Evolutionary conservation across 2,329 filamentous ascomycete species (phyloP).

Genomic region (Paraphoma chrysanthemicola): DNA sequence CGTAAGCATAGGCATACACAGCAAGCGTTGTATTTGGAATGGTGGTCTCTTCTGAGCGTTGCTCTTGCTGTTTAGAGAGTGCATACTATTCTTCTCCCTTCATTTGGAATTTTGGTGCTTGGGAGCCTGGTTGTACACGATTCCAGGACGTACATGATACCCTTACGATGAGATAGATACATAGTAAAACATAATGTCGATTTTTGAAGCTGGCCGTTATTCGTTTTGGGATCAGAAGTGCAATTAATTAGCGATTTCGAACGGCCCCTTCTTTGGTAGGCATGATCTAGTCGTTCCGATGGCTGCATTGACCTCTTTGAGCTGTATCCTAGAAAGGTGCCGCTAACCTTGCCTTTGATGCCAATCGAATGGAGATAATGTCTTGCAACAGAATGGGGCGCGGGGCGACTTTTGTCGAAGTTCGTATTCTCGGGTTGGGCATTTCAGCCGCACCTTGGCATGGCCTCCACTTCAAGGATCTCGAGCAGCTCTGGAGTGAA

Average conservation of each 20-base stretch:
- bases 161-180: neutral
- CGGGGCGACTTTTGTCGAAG: neutral
- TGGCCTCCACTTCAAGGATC: neutral
- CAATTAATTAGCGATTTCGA: too few relatives aligned
- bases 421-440: neutral
- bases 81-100: neutral
- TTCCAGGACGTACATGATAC: neutral
- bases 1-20: neutral
- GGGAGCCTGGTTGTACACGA: neutral
- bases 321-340: too few relatives aligned
- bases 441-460: neutral
- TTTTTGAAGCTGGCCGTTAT: neutral
- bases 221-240: too few relatives aligned
- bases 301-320: too few relatives aligned
- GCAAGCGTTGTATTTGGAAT: neutral
- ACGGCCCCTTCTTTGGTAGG: too few relatives aligned
- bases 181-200: neutral
- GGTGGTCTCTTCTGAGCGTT: neutral
- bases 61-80: neutral
- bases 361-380: too few relatives aligned
- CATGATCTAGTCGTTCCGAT: too few relatives aligned
- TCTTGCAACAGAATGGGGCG: too few relatives aligned
- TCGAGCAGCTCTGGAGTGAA: neutral
- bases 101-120: neutral
- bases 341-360: too few relatives aligned